Base-by-base conservation (phyloP, 2,329 filamentous ascomycete genomes). In the Aotearoamyces nothofagi region DNA sequence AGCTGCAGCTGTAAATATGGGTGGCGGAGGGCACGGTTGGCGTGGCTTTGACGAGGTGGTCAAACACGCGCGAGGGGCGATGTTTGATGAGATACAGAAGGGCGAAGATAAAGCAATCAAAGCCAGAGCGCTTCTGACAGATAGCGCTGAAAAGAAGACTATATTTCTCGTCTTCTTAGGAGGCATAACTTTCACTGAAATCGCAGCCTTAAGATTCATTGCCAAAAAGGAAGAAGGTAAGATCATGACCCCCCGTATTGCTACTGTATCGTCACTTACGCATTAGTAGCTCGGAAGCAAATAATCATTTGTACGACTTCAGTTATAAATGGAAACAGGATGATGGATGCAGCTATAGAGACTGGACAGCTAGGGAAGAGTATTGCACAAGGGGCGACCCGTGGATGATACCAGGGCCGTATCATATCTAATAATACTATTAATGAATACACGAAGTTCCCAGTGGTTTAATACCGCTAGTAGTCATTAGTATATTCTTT, bases 81-180 rank as follows among this genome's bases (percentile, higher is more conserved):
- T 84, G 0, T 92, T 98, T 47, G 92, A 93, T 46, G 78, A 93
- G 45, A 64, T 79, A 23, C 90, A 98, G 49, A 87, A 82, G 44
- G 86, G 86, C 3, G 82, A 92, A 45, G 86, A 94, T 47, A 92
- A 90, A 51, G 84, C 86, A 2, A 74, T 87, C 17, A 86, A 87
- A 44, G 87, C 87, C 10, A 66, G 84, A 32, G 77, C 82, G 35
- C 68, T 92, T 15, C 60, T 98, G 22, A 81, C 82, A 26, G 82
- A 84, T 1, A 72, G 62, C 27, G 68, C 69, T 10, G 70, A 70
- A 28, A 75, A 74, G 50, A 92, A 93, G 60, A 87, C 80, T 0
- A 78, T 92, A 1, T 81, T 94, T 46, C 76, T 98, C n/a, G 92
- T 96, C 42, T 96, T 96, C 54, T 60, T 98, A 11, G 90, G 90